Percentiles rank a stretch among this genome's conserved stretches.
These are phyloP conservation scores for Amborella trichopoda DNA, from an alignment of 164 flowering plant species.

Conservation along the genomic window DNA sequence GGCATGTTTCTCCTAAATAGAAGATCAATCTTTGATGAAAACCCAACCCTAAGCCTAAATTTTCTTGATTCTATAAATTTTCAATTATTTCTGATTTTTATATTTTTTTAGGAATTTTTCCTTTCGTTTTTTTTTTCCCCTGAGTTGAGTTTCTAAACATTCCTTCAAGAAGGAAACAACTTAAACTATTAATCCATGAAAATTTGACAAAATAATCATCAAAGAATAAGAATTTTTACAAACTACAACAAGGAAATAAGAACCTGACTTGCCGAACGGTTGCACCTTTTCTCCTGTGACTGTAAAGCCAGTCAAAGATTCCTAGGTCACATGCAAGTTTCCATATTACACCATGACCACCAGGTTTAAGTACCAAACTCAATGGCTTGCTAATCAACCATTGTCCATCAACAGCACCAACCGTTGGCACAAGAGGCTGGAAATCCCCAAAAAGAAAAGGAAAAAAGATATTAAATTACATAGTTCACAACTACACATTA, in stretches of 20 bases:
- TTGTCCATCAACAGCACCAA: conserved; percentile 75
- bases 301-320: conserved; percentile 67
- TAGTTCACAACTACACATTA: conserved; percentile 4
- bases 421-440: conserved; percentile 95
- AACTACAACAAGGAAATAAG: neutral
- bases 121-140: too few relatives aligned
- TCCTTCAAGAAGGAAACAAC: too few relatives aligned
- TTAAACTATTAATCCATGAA: too few relatives aligned
- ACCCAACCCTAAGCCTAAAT: too few relatives aligned
- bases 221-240: neutral
- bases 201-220: neutral
- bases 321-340: conserved; percentile 91
- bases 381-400: conserved; percentile 66
- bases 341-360: conserved; percentile 99
- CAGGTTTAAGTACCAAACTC: conserved; percentile 81
- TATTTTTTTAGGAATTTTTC: too few relatives aligned
- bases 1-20: too few relatives aligned
- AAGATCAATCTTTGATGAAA: too few relatives aligned
- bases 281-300: conserved; percentile 80
- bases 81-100: too few relatives aligned
- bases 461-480: conserved; percentile 14
- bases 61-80: too few relatives aligned
- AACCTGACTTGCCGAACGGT: conserved; percentile 96
- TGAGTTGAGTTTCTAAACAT: too few relatives aligned
- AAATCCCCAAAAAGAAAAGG: neutral